Evolutionary conservation across 805 yeast species (phyloP).

Genomic region (Metschnikowia kofuensis): DNA sequence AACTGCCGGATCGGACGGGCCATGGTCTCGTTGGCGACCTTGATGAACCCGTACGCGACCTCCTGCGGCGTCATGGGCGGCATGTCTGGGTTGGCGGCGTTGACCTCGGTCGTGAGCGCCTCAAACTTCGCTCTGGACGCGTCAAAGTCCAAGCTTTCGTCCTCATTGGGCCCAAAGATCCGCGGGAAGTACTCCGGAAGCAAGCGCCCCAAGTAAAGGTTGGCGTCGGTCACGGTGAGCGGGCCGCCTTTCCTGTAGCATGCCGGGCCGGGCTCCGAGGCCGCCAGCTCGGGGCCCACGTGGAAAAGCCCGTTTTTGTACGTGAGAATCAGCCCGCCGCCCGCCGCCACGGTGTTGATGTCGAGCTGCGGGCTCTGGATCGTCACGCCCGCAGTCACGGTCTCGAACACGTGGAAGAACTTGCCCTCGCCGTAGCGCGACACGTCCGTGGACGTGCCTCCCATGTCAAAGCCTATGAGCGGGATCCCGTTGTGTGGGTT

Average conservation of each 20-base stretch:
- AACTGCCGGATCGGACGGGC: constrained; percentile 20
- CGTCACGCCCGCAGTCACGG: constrained; percentile 43
- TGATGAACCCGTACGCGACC: constrained; percentile 19
- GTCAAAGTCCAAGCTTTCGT: constrained; percentile 16
- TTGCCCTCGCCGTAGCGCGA: constrained; percentile 38
- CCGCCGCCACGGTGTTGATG: constrained; percentile 46
- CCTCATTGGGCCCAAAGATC: constrained; percentile 17
- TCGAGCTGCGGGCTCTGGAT: constrained; percentile 46
- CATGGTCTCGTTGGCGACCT: constrained; percentile 21
- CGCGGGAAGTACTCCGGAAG: constrained; percentile 19
- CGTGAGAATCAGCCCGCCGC: constrained; percentile 39
- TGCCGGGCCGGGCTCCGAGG: constrained; percentile 21
- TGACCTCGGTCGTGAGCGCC: constrained; percentile 14
- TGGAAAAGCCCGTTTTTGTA: constrained; percentile 20
- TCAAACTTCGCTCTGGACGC: constrained; percentile 13
- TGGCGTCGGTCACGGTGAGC: constrained; percentile 21
- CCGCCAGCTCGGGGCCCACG: constrained; percentile 22
- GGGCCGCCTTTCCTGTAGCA: constrained; percentile 23
- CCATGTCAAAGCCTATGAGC: constrained; percentile 45
- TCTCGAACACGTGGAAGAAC: constrained; percentile 42
- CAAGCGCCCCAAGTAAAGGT: constrained; percentile 17
- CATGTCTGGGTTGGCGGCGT: constrained; percentile 10
- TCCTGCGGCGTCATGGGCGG: constrained; percentile 17
- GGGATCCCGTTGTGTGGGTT: constrained; percentile 48
- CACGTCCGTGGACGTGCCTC: constrained; percentile 47